Percentiles rank a stretch among this genome's conserved stretches.
Evolutionary conservation across 106 monocot species (phyloP).

Genomic region (Vanilla planifolia): DNA sequence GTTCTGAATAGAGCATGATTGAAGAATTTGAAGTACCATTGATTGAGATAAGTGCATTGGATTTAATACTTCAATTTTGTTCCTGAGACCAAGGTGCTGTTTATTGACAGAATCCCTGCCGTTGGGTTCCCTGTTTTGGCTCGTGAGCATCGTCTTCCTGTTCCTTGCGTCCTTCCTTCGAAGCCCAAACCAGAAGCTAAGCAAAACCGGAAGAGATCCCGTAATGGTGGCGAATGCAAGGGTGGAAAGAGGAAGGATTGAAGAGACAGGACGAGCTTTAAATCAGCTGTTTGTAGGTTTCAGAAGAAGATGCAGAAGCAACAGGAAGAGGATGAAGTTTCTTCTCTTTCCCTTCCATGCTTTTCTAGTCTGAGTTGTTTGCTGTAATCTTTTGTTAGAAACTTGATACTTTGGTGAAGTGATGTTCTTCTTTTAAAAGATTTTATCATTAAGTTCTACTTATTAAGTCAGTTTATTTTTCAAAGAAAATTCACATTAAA

Average conservation of each 20-base stretch:
- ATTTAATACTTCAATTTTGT: no score
- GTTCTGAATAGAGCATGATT: no score
- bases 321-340: conserved; percentile 46
- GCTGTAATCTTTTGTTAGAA: no score
- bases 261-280: conserved; percentile 6
- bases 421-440: no score
- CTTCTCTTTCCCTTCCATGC: conserved; percentile 18
- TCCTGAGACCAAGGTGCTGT: neutral
- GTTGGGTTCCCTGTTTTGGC: conserved; percentile 36
- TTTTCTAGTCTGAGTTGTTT: conserved; percentile 1
- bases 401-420: no score
- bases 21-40: no score
- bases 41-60: no score
- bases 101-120: conserved; percentile 32
- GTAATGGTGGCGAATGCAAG: conserved; percentile 12
- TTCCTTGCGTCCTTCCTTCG: conserved; percentile 45
- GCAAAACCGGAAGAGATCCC: conserved; percentile 40
- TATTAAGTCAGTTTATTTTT: no score
- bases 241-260: conserved; percentile 14
- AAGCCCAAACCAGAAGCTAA: conserved; percentile 14
- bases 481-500: no score
- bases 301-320: conserved; percentile 46
- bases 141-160: conserved; percentile 26
- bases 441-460: no score
- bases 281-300: conserved; percentile 5